Base-by-base conservation (phyloP, 768 basidiomycete species). In the Boletus pseudopeckii region DNA sequence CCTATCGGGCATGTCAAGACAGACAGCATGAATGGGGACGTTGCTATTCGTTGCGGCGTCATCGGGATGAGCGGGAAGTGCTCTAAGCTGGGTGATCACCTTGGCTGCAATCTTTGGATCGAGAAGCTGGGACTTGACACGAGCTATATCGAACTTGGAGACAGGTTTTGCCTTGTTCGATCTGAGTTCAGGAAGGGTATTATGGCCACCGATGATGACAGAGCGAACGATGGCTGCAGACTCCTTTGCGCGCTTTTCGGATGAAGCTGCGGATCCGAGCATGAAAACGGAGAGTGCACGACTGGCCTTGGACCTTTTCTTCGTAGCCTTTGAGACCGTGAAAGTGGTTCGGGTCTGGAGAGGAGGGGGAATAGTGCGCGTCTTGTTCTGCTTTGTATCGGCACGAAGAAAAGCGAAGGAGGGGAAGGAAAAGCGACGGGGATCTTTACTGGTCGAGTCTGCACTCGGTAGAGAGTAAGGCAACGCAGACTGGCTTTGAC, bases 21-120 rank as follows among this genome's bases (percentile, higher is more conserved):
- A 92, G 20, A 91, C 89, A 0, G 88, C 90, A 61, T 85, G 90
- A 28, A 92, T 88, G 20, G 88, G 88, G 4, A 73, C 63, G 48
- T 68, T 68, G 45, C 45, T 32, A 24, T 59, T 48, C 2, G 56
- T 38, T 10, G 55, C 46, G 18, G 60, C 14, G 33, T 59, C 60
- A 10, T 28, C 10, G 44, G 52, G 37, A 30, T 57, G 62, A 30
- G 57, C 18, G n/a, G 90, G 81, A 38, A 92, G 74, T 8, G 72
- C 60, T 38, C 80, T 83, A 14, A 92, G 76, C 45, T 90, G 83
- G n/a, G 79, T 74, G 56, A 92, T 88, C 54, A 92, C 74, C 62
- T 79, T 83, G 65, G 82, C 82, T 20, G 89, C 90, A 14, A 78
- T 73, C 66, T 86, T 85, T 18, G 86, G 82, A 41, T 85, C 65